phyloP scores from a whole-genome alignment of 2,329 filamentous ascomycete genomes.

The Fusarium floridanum region DNA sequence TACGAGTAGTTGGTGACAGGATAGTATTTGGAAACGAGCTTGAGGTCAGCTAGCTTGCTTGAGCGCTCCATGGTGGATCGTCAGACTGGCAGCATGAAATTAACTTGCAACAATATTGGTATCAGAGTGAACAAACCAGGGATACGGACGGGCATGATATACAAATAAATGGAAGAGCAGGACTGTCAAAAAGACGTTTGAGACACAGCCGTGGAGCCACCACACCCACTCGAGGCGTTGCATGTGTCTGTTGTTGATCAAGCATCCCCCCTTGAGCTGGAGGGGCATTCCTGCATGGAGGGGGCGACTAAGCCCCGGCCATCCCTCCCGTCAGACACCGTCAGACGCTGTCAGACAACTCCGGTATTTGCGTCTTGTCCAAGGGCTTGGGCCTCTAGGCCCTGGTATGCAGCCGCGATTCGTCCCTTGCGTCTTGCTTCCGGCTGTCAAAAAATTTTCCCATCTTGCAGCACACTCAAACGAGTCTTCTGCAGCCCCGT shows the following conservation, averaged over 20 bases:
- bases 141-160: slow-evolving; percentile 47
- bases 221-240: slow-evolving; percentile 38
- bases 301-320: slow-evolving; percentile 37
- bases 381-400: slow-evolving; percentile 32
- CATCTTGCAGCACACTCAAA: slow-evolving; percentile 26
- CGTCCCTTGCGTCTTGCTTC: slow-evolving; percentile 43
- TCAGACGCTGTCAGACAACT: slow-evolving; percentile 25
- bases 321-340: slow-evolving; percentile 39
- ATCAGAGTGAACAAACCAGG: slow-evolving; percentile 38
- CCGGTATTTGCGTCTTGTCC: slow-evolving; percentile 37
- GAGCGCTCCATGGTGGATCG: slow-evolving; percentile 53
- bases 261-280: slow-evolving; percentile 43
- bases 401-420: slow-evolving; percentile 42
- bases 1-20: slow-evolving; percentile 58
- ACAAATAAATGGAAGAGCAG: slow-evolving; percentile 43
- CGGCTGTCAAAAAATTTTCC: slow-evolving; percentile 4
- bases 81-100: slow-evolving; percentile 38
- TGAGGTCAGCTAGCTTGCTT: slow-evolving; percentile 54
- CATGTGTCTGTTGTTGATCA: slow-evolving; percentile 34
- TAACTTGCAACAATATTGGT: slow-evolving; percentile 40
- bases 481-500: slow-evolving; percentile 15
- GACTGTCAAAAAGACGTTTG: slow-evolving; percentile 38
- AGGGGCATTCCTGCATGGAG: slow-evolving; percentile 48
- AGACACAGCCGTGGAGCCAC: slow-evolving; percentile 45
- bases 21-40: slow-evolving; percentile 56